A percentile compares a stretch with the other conserved stretches of the same genome.
phyloP scores from a whole-genome alignment of 2,329 filamentous ascomycete species.

The Calonectria pseudoreteaudii region DNA sequence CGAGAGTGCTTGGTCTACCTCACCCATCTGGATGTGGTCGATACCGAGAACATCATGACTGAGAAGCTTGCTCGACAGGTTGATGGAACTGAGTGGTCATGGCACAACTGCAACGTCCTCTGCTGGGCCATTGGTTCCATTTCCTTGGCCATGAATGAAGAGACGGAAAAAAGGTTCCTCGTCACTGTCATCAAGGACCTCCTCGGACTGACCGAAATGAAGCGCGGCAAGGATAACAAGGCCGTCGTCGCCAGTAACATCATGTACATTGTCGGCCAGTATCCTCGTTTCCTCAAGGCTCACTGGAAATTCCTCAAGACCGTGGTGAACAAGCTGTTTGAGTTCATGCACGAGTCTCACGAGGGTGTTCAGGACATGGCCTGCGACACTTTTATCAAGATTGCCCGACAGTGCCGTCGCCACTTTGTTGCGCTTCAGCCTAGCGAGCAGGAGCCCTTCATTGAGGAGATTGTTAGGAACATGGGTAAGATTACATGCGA shows the following conservation, averaged over 20 bases:
- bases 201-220: constrained; percentile 97
- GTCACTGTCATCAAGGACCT: constrained; percentile 99
- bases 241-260: constrained; percentile 99
- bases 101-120: constrained; percentile 99
- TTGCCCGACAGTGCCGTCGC: constrained; percentile 95
- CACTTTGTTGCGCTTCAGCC: constrained; percentile 98
- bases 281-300: constrained; percentile 96
- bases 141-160: constrained; percentile 98
- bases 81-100: constrained; percentile 96
- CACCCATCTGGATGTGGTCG: constrained; percentile 95
- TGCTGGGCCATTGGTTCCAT: constrained; percentile 99
- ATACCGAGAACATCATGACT: constrained; percentile 99
- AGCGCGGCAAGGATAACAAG: constrained; percentile 99
- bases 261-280: constrained; percentile 99
- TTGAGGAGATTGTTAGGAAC: constrained; percentile 96
- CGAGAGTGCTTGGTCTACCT: constrained; percentile 96
- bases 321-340: constrained; percentile 98
- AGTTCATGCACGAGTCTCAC: constrained; percentile 99
- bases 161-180: constrained; percentile 97
- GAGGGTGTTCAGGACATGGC: constrained; percentile 99
- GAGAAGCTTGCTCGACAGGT: constrained; percentile 97
- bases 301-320: constrained; percentile 99
- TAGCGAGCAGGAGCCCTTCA: constrained; percentile 94
- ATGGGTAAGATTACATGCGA: constrained; percentile 97
- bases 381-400: constrained; percentile 99